A percentile compares a stretch with the other conserved stretches of the same genome.
These are phyloP conservation scores for Speleostelium caveatum DNA, from an alignment of 78 protist species.

Conservation along the genomic window DNA sequence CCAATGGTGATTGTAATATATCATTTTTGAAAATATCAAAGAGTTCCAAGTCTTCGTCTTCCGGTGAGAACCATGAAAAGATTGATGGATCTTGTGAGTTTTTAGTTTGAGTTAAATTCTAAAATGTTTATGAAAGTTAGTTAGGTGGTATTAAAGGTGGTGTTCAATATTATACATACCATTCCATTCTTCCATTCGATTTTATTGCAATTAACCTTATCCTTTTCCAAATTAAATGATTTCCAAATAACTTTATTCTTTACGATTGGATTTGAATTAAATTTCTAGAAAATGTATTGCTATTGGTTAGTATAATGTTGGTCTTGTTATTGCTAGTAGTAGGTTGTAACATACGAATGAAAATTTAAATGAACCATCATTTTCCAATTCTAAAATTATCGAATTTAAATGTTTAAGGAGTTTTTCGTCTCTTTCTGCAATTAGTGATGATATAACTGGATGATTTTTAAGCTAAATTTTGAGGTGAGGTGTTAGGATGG, in stretches of 20 bases:
- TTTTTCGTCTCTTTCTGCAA: slow-evolving; percentile 24
- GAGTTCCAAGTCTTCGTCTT: slow-evolving; percentile 29
- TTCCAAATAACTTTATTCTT: slow-evolving; percentile 46
- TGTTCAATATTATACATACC: not conserved
- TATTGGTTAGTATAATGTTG: not conserved
- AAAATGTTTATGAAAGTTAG: not conserved
- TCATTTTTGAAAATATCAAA: slow-evolving; percentile 39
- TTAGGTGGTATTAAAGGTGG: not conserved
- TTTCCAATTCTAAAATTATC: not conserved
- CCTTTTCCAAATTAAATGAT: slow-evolving; percentile 4
- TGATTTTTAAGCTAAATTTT: slow-evolving; percentile 36
- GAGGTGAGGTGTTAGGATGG: too few relatives aligned
- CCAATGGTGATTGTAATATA: slow-evolving; percentile 19
- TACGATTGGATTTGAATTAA: slow-evolving; percentile 4
- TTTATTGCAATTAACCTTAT: not conserved
- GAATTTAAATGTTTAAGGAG: slow-evolving; percentile 18
- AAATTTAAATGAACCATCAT: slow-evolving; percentile 19
- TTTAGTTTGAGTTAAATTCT: slow-evolving; percentile 8
- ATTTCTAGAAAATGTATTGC: slow-evolving; percentile 7
- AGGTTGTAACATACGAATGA: not conserved
- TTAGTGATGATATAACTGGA: slow-evolving; percentile 26
- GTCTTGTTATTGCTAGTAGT: not conserved
- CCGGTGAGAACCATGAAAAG: slow-evolving; percentile 45
- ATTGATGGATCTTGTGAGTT: slow-evolving; percentile 30
- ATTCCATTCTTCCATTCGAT: slow-evolving; percentile 59